Evolutionary conservation across 805 yeast genomes (phyloP), one percentile per base, ranked within the genome.

Genomic region (Sugiyamaella smithiae): DNA sequence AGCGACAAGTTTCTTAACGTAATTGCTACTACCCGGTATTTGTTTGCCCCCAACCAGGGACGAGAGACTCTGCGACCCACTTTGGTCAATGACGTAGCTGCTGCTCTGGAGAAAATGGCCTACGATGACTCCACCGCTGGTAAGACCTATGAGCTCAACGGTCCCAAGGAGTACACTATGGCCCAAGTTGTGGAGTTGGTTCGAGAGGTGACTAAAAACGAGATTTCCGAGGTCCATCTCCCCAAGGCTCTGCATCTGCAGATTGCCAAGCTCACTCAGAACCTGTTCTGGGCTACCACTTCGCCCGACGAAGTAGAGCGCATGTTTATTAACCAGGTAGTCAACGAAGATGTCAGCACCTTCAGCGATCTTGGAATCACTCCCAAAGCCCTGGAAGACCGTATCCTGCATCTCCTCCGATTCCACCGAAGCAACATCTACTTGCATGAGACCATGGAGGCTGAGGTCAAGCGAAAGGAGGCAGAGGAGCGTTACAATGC

Each of bases 101-200:
- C 76, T 55, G 95, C 86, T 3, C 72, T 88, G 57, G 93, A 85
- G 70, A 76, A 72, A 57, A 85, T 88, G 57, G 90, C 87, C 7
- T 87, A 71, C 65, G 90, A 88, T 64, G 95, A 88, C 66, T 71
- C 86, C 46, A 87, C 95, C 17, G 74, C 75, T 11, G 95, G 95
- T 52, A 76, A 84, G 67, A 75, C 83, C 44, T 88, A 68, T 67
- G 95, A 88, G 69, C 75, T 88, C 55, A 73, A 69, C 60, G 95
- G 95, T 9, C 77, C 82, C n/a, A 85, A 85, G 66, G 72, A 74
- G 59, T 78, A 80, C 65, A 64, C 82, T 8, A 74, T 76, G 60
- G 67, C 67, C 50, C 86, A 86, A 64, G 75, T 88, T 54, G 77
- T 88, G 67, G 82, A 80, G 60, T 72, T 84, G 80, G 74, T 87